phyloP scores from a whole-genome alignment of 2,329 filamentous ascomycete genomes.

The Paecilomyces dactylethromorphus region DNA sequence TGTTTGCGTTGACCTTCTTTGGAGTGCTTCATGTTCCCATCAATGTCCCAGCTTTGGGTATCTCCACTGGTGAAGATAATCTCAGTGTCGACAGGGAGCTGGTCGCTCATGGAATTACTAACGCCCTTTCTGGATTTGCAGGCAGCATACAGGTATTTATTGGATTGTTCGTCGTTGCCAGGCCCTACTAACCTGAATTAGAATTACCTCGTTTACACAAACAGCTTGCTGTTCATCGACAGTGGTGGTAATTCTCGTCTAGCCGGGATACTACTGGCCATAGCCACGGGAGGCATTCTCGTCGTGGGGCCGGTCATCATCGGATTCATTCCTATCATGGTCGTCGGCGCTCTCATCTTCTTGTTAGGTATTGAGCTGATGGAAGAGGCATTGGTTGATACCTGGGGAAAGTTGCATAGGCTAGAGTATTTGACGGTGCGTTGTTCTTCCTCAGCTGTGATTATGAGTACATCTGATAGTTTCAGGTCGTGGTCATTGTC shows the following conservation, averaged over 20 bases:
- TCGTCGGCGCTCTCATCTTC: conserved; percentile 93
- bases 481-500: conserved; percentile 72
- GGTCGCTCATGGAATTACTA: conserved; percentile 87
- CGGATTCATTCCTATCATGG: conserved; percentile 92
- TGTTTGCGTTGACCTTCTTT: conserved; percentile 96
- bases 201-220: conserved; percentile 97
- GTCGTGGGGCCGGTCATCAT: conserved; percentile 80
- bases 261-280: conserved; percentile 77
- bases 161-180: neutral
- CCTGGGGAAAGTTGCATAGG: conserved; percentile 77
- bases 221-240: conserved; percentile 92
- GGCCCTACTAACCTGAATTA: conserved; percentile 34
- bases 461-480: neutral
- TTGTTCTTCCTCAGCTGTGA: conserved; percentile 1
- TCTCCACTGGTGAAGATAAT: conserved; percentile 87
- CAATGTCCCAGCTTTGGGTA: conserved; percentile 88
- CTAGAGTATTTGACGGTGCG: conserved; percentile 81
- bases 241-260: conserved; percentile 83
- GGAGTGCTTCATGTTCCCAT: conserved; percentile 95
- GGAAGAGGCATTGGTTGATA: conserved; percentile 79
- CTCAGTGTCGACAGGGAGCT: conserved; percentile 85
- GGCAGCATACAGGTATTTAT: conserved; percentile 68
- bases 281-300: conserved; percentile 73
- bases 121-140: conserved; percentile 75
- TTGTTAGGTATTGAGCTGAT: conserved; percentile 89